These are phyloP conservation scores for Talaromyces funiculosus DNA, from an alignment of 2,329 filamentous ascomycete species.

Conservation along the genomic window DNA sequence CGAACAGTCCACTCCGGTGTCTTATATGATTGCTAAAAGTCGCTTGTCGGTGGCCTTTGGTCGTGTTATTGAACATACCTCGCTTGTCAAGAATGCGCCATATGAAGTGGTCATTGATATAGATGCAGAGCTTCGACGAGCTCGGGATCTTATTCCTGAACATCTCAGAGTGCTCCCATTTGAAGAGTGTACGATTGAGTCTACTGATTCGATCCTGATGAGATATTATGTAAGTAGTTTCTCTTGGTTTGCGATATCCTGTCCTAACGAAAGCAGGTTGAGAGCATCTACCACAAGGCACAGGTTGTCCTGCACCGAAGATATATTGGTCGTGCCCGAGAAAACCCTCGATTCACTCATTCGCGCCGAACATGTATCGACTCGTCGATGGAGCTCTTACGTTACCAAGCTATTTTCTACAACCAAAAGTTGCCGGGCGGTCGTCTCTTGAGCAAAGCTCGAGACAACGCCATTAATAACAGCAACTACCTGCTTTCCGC, in stretches of 20 bases:
- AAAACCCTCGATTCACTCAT: slow-evolving; percentile 75
- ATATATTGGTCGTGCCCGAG: slow-evolving; percentile 70
- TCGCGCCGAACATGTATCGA: slow-evolving; percentile 81
- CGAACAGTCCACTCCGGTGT: slow-evolving; percentile 54
- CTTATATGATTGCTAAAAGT: slow-evolving; percentile 46
- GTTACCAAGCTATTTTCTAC: slow-evolving; percentile 70
- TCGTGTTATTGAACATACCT: slow-evolving; percentile 39
- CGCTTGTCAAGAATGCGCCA: slow-evolving; percentile 39
- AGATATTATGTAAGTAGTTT: slow-evolving; percentile 58
- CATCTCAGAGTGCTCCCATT: slow-evolving; percentile 71
- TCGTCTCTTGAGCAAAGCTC: slow-evolving; percentile 67
- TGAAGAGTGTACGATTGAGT: slow-evolving; percentile 68
- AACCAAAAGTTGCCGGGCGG: slow-evolving; percentile 67
- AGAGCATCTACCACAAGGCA: slow-evolving; percentile 82
- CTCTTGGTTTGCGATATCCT: neutral
- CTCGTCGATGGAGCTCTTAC: slow-evolving; percentile 74
- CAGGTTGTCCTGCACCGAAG: slow-evolving; percentile 84
- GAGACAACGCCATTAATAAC: slow-evolving; percentile 70
- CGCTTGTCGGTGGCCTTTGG: slow-evolving; percentile 40
- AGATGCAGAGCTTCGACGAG: slow-evolving; percentile 52
- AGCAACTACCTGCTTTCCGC: slow-evolving; percentile 82
- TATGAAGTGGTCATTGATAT: slow-evolving; percentile 60
- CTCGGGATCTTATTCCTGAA: slow-evolving; percentile 64
- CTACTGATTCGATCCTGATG: slow-evolving; percentile 64
- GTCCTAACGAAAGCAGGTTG: slow-evolving; percentile 44